Conservation (phyloP, 1,284 basidiomycete genomes). For the Pascua sp. region DNA sequence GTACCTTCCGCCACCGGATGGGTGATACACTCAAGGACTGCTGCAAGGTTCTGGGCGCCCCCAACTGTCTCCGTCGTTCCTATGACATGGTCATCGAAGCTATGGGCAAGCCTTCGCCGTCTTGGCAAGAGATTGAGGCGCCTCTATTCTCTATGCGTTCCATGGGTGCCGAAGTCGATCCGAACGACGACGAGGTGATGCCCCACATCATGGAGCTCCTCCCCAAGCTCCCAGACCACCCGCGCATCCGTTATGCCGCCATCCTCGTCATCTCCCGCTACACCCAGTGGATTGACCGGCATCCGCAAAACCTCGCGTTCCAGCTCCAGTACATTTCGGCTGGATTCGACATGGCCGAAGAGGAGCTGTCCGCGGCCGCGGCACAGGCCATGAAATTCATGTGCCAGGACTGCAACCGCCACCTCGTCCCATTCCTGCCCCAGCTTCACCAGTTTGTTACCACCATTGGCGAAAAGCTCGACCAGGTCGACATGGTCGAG, state of each 20-base stretch:
- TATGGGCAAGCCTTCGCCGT: conserved; percentile 53
- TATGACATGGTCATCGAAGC: conserved; percentile 76
- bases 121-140: conserved; percentile 98
- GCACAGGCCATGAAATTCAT: conserved; percentile 95
- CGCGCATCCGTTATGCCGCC: conserved; percentile 89
- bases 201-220: conserved; percentile 95
- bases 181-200: conserved; percentile 75
- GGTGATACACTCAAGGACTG: conserved; percentile 99
- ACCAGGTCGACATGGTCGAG: conserved; percentile 81
- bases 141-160: conserved; percentile 96
- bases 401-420: conserved; percentile 94
- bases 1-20: conserved; percentile 95
- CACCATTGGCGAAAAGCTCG: conserved; percentile 69
- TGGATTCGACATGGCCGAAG: conserved; percentile 74
- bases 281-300: conserved; percentile 91
- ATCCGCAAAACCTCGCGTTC: conserved; percentile 80
- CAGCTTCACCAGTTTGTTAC: conserved; percentile 86
- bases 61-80: conserved; percentile 74
- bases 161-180: conserved; percentile 93
- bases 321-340: conserved; percentile 88
- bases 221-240: conserved; percentile 83
- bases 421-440: conserved; percentile 85
- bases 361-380: conserved; percentile 89
- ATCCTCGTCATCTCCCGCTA: conserved; percentile 93
- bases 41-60: conserved; percentile 87